These are phyloP conservation scores for Hypoxylon fuscum DNA, from an alignment of 495 filamentous ascomycete species.

Conservation along the genomic window DNA sequence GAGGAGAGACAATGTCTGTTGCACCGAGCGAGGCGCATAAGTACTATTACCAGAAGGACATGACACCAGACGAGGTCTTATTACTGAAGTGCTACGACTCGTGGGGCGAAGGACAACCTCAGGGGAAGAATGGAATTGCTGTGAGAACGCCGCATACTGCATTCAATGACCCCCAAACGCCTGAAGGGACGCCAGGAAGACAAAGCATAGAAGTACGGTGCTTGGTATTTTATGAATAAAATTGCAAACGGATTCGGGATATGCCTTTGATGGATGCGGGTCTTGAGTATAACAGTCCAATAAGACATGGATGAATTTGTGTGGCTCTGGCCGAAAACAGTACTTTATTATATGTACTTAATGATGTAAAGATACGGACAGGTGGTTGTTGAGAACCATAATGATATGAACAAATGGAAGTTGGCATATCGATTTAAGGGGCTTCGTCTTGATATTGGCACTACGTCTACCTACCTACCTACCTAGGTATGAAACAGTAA, in stretches of 20 bases:
- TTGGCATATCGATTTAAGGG: too few relatives aligned
- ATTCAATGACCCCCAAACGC: constrained; percentile 77
- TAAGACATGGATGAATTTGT: not conserved
- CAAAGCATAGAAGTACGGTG: constrained; percentile 92
- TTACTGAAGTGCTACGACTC: constrained; percentile 87
- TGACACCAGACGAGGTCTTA: constrained; percentile 77
- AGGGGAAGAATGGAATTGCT: constrained; percentile 58
- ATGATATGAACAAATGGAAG: too few relatives aligned
- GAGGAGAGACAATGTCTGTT: constrained; percentile 57
- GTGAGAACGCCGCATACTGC: constrained; percentile 84
- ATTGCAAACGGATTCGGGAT: not conserved
- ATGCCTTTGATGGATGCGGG: not conserved
- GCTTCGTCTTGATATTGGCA: too few relatives aligned
- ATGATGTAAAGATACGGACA: not conserved
- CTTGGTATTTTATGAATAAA: constrained; percentile 72
- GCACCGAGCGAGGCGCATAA: constrained; percentile 64
- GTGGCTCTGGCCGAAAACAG: too few relatives aligned
- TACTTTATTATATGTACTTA: not conserved
- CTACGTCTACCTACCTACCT: too few relatives aligned
- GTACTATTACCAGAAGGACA: constrained; percentile 85
- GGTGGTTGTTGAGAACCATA: too few relatives aligned
- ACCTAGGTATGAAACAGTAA: too few relatives aligned
- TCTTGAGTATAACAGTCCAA: not conserved
- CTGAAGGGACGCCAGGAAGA: constrained; percentile 64
- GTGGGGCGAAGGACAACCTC: constrained; percentile 60